Evolutionary conservation across 2,329 filamentous ascomycete species (phyloP), one percentile per base, ranked within the genome.

Genomic region (Hypomyces rosellus): DNA sequence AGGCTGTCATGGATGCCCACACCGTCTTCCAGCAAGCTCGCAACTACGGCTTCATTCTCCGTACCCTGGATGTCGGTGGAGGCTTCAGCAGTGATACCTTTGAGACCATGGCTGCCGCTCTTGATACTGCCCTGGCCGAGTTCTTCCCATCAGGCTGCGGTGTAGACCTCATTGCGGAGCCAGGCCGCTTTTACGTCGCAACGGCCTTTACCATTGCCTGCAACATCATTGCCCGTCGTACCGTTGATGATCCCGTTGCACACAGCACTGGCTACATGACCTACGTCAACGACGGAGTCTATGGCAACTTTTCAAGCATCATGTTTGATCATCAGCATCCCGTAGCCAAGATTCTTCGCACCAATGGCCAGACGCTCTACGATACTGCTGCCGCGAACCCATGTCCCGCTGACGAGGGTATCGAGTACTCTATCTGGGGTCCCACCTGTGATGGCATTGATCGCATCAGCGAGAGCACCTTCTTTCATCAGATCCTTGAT

Each of bases 311-410:
- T 66, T 95, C 89, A 58, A 95, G 90, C 81, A 97, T 97, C 78
- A 96, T 97, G 76, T 99, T 96, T 68, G 93, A 97, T 65, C 93
- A 97, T 71, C 93, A 99, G 77, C 81, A 95, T 62, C 93, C 93
- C 1, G 72, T 87, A 42, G 89, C 92, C 50, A 88, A 87, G 70
- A 80, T 97, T 52, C 76, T 99, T 49, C 85, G 83, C 58, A 74
- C 78, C 16, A 75, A 77, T 54, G 69, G 77, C 55, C 72, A 74
- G 53, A 78, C 80, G 55, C 65, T 82, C 63, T 85, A 84, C 66
- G 72, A 84, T 69, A 72, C 76, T 55, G 50, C 72, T 57, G 63
- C 72, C 60, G 74, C 78, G n/a, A 67, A 74, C 46, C 70, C 70
- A 16, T 71, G 74, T 36, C 62, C 70, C 2, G 63, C 70, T 14